phyloP scores from a whole-genome alignment of 108 stramenopile species.

The Hondaea fermentalgiana region DNA sequence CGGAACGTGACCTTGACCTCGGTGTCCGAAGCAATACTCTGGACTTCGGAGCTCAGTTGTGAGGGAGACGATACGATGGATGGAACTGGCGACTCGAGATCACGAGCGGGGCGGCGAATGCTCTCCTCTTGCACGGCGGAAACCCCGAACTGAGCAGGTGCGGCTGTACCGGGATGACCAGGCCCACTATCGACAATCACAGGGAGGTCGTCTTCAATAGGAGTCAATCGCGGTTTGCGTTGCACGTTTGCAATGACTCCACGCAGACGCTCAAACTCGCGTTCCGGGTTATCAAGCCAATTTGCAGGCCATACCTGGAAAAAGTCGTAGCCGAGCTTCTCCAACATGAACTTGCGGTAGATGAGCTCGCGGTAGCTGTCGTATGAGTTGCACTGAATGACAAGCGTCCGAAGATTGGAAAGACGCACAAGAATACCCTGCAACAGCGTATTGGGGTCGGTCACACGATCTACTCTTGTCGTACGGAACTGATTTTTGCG shows the following conservation, averaged over 20 bases:
- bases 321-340: not conserved
- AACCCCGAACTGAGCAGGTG: too few species aligned
- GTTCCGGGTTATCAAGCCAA: not conserved
- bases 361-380: not conserved
- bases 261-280: not conserved
- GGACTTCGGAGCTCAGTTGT: not conserved
- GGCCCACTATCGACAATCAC: too few species aligned
- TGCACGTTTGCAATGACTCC: not conserved
- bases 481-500: not conserved
- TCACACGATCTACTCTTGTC: not conserved
- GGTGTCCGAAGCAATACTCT: not conserved
- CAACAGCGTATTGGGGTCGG: not conserved
- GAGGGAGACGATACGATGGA: not conserved
- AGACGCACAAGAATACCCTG: not conserved
- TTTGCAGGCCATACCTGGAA: conserved; percentile 5
- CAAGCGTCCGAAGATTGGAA: not conserved
- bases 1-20: not conserved
- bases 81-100: too few species aligned
- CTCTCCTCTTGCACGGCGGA: too few species aligned
- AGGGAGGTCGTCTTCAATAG: too few species aligned
- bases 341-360: not conserved
- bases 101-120: too few species aligned
- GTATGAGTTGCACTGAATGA: not conserved
- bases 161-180: too few species aligned
- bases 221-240: not conserved